These are phyloP conservation scores for Paramecium sexaurelia DNA, from an alignment of 73 alveolate species.

Conservation along the genomic window DNA sequence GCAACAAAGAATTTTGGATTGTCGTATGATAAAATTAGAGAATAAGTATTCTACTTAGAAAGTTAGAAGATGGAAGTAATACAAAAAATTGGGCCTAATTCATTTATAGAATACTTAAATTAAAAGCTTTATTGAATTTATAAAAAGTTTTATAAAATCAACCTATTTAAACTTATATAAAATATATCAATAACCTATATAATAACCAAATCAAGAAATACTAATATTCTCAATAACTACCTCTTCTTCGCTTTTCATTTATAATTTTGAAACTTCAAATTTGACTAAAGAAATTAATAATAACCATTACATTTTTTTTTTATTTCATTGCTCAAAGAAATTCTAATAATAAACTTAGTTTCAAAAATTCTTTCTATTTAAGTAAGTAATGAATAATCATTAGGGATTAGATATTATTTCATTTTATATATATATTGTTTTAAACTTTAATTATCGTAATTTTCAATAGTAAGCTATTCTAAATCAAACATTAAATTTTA, in stretches of 20 bases:
- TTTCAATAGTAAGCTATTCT: not conserved
- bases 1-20: constrained; percentile 23
- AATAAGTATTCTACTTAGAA: not conserved
- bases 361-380: not conserved
- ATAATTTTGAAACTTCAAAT: not conserved
- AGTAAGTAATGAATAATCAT: not conserved
- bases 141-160: no score
- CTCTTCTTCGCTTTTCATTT: not conserved
- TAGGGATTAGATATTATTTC: not conserved
- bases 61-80: not conserved
- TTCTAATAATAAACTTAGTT: not conserved
- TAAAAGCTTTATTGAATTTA: not conserved
- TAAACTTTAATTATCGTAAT: not conserved
- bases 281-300: not conserved
- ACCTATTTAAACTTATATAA: not conserved
- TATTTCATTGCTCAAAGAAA: not conserved
- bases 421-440: not conserved
- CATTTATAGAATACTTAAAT: not conserved
- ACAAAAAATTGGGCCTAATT: not conserved
- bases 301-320: not conserved
- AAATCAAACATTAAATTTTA: not conserved
- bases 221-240: not conserved
- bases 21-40: not conserved
- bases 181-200: not conserved
- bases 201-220: not conserved